Conservation (phyloP, 2,329 filamentous ascomycete species). For the Trichoderma asperellum region DNA sequence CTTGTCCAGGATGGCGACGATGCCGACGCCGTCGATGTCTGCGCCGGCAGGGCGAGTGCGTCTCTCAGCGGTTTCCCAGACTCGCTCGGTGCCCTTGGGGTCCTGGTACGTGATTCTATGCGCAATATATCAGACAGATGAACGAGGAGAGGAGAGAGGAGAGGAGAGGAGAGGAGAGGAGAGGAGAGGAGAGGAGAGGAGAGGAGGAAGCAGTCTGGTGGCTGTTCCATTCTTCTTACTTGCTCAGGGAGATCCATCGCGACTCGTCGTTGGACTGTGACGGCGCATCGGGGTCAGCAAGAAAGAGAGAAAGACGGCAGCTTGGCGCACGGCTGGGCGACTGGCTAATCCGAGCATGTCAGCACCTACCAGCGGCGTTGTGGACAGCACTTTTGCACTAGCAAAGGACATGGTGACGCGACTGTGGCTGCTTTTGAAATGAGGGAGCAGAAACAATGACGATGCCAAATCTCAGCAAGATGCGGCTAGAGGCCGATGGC, state of each 20-base stretch:
- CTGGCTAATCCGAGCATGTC: slow-evolving; percentile 26
- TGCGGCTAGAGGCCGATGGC: neutral
- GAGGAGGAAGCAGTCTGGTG: neutral
- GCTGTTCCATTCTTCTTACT: slow-evolving; percentile 45
- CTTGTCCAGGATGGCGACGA: slow-evolving; percentile 68
- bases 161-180: too few species aligned
- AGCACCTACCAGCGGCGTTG: slow-evolving; percentile 48
- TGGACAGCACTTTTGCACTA: slow-evolving; percentile 50
- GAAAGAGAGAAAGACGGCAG: too few species aligned
- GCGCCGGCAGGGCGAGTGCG: slow-evolving; percentile 64
- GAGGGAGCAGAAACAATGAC: neutral
- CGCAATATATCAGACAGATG: neutral
- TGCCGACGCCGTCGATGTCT: slow-evolving; percentile 73
- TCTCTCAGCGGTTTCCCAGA: slow-evolving; percentile 76
- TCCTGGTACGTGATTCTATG: slow-evolving; percentile 66
- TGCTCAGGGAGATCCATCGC: slow-evolving; percentile 62
- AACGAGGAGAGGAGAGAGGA: too few species aligned
- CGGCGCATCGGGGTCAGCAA: neutral
- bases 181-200: too few species aligned
- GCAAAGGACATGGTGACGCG: slow-evolving; percentile 46
- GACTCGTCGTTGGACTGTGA: slow-evolving; percentile 55
- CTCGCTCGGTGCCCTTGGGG: slow-evolving; percentile 59
- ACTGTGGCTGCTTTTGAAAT: neutral
- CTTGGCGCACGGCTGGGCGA: neutral
- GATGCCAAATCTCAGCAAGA: neutral